A percentile compares a stretch with the other conserved stretches of the same genome.
Conservation (phyloP, 2,329 filamentous ascomycete species). For the Neofusicoccum ribis region DNA sequence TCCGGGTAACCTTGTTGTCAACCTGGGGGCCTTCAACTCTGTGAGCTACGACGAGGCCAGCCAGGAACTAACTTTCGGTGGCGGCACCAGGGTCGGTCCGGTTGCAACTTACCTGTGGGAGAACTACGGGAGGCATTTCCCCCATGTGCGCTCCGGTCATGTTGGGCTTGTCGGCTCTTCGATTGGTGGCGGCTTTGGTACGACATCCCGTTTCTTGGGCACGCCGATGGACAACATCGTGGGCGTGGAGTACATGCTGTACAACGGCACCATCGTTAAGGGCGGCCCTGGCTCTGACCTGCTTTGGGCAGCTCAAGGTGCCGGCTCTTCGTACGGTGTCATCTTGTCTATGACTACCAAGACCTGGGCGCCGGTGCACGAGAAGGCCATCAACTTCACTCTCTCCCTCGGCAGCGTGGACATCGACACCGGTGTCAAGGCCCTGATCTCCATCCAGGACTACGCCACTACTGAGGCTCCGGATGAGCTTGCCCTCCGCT, state of each 20-base stretch:
- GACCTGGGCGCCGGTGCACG: slow-evolving; percentile 24
- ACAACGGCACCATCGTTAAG: slow-evolving; percentile 13
- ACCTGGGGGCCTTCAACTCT: slow-evolving; percentile 23
- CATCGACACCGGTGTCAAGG: slow-evolving; percentile 22
- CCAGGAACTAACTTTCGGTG: slow-evolving; percentile 23
- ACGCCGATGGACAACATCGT: slow-evolving; percentile 24
- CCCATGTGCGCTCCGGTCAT: slow-evolving; percentile 24
- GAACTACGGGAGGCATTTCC: slow-evolving; percentile 25
- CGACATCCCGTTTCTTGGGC: slow-evolving; percentile 24
- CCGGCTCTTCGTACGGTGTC: slow-evolving; percentile 25
- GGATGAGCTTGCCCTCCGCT: slow-evolving; percentile 25
- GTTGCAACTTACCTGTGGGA: slow-evolving; percentile 25
- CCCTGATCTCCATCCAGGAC: slow-evolving; percentile 23
- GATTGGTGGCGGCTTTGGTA: slow-evolving; percentile 25
- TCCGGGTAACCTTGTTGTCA: slow-evolving; percentile 22
- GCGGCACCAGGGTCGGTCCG: slow-evolving; percentile 24
- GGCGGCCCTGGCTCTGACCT: slow-evolving; percentile 2
- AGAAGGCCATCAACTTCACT: slow-evolving; percentile 24
- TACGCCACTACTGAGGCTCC: slow-evolving; percentile 24
- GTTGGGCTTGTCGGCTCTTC: slow-evolving; percentile 24
- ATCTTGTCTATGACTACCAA: slow-evolving; percentile 23
- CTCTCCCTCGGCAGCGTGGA: slow-evolving; percentile 22
- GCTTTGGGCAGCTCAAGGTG: slow-evolving; percentile 21
- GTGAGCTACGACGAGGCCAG: slow-evolving; percentile 21
- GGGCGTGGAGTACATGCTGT: slow-evolving; percentile 22